A percentile compares a stretch with the other conserved stretches of the same genome.
Evolutionary conservation across 208 protist genomes (phyloP).

Genomic region (Leishmania braziliensis): DNA sequence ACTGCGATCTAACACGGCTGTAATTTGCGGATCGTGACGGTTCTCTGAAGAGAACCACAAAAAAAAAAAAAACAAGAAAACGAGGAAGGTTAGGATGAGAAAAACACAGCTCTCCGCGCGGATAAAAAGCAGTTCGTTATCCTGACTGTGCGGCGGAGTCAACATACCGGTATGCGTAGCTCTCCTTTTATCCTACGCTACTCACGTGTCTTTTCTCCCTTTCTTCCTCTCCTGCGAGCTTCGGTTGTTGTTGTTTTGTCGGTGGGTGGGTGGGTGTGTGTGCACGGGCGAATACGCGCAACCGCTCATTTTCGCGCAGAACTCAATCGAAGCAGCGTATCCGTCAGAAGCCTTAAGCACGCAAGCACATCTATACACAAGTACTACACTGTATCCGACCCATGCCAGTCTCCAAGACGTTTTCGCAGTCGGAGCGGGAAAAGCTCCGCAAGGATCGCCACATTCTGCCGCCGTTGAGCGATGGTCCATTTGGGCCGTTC

Average conservation of each 20-base stretch:
- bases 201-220: not conserved
- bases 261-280: not conserved
- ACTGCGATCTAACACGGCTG: not conserved
- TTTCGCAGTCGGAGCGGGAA: slow-evolving; percentile 62
- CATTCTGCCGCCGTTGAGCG: slow-evolving; percentile 71
- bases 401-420: slow-evolving; percentile 40
- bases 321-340: not conserved
- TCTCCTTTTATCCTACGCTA: not conserved
- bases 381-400: not conserved
- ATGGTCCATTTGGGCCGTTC: slow-evolving; percentile 88
- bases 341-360: not conserved
- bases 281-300: not conserved
- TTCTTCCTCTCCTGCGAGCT: not conserved
- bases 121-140: not conserved
- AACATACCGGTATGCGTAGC: not conserved
- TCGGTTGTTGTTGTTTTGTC: not conserved
- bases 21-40: not conserved
- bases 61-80: no score
- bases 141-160: not conserved
- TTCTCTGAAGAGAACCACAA: not conserved
- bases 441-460: slow-evolving; percentile 69
- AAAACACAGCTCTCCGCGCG: not conserved
- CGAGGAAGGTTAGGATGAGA: not conserved
- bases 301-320: not conserved
- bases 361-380: not conserved